Conservation (phyloP, 305 asterid species). For the Fraxinus sp. region DNA sequence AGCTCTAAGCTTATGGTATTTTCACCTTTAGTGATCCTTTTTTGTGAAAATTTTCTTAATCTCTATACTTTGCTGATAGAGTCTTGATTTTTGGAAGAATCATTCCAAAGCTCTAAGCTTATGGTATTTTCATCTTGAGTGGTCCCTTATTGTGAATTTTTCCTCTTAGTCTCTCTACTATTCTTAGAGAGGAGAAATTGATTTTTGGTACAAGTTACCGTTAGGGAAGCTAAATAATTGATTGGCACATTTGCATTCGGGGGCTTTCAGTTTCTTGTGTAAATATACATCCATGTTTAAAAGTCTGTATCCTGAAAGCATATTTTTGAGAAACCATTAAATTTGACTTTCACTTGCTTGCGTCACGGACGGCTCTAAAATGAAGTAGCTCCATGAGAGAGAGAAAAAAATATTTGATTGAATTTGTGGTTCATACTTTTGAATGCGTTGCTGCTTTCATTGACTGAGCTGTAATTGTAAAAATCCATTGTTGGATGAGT, state of each 20-base stretch:
- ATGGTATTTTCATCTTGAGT: conserved; percentile 44
- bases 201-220: not conserved
- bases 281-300: not conserved
- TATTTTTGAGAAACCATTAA: not conserved
- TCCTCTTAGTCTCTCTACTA: not conserved
- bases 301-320: not conserved
- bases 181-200: not conserved
- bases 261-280: not conserved
- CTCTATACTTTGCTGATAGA: not conserved
- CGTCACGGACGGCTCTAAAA: not conserved
- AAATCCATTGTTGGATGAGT: conserved; percentile 1
- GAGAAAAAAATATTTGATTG: not conserved
- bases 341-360: not conserved
- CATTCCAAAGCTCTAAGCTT: conserved; percentile 68
- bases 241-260: not conserved
- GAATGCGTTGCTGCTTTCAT: not conserved
- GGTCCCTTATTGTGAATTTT: not conserved
- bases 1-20: conserved; percentile 72
- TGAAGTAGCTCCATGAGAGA: not conserved
- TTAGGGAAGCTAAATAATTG: not conserved
- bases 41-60: not conserved
- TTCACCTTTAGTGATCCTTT: not conserved
- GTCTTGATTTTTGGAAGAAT: conserved; percentile 55
- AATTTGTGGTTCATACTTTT: not conserved
- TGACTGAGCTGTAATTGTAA: not conserved